Base-by-base conservation (phyloP, 257 asterid genomes). In the Solanum raphanifolium region DNA sequence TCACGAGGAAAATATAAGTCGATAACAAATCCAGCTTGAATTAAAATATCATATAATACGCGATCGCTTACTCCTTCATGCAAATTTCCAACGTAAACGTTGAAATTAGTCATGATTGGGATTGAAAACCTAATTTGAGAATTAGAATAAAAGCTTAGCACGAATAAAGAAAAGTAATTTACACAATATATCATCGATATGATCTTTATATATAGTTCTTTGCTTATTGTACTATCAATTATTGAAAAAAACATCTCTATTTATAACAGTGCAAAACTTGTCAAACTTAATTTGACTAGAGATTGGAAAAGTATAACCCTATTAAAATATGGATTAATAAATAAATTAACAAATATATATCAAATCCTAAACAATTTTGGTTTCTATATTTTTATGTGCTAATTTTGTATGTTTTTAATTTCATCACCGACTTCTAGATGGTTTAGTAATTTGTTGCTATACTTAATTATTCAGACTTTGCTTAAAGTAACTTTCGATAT, bases 31-130 rank as follows among this genome's bases (percentile, higher is more conserved):
- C 98, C 98, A 13, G 99, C 99, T 93, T 97, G 98, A 90, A 97
- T 94, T 66, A 97, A 95, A 88, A 97, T 97, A 88, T 96, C 97
- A 83, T 97, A 97, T 91, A 97, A 86, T 84, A 95, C 97, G 89
- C 98, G 92, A 8, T 97, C 98, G 39, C 87, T 92, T 74, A 97
- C 98, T 86, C 90, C 94, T 86, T 96, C 99, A 36, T 97, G 98
- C 83, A 96, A 90, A 91, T 93, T 95, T 7, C 98, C 98, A 15
- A 94, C 88, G 58, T 94, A 95, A 85, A 95, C 90, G 8, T 93
- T 89, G 62, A 91, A 89, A 79, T 88, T 92, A 13, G 95, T 93
- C 98, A 95, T 94, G 88, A 87, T 62, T 31, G 25, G n/a, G 43
- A 27, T 21, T 12, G 6, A 29, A 13, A 48, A 48, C 15, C 23